These are phyloP conservation scores for Suhomyces canberraensis DNA, from an alignment of 805 yeast species.

Conservation along the genomic window DNA sequence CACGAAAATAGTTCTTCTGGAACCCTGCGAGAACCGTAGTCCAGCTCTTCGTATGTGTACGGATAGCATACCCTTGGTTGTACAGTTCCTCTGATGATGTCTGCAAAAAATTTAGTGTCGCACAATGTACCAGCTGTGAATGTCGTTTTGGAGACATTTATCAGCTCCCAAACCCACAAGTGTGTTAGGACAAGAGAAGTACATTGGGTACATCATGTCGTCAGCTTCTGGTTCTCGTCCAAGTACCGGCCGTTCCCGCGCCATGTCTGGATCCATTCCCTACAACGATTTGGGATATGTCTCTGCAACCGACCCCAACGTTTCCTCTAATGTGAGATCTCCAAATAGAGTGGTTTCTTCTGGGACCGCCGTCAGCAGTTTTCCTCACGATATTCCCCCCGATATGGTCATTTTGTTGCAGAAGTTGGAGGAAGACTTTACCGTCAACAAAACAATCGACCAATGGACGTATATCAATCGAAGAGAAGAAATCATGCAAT, in stretches of 20 bases:
- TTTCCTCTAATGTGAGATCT: constrained; percentile 15
- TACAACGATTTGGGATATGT: constrained; percentile 21
- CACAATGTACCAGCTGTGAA: no score
- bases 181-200: no score
- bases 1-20: constrained; percentile 2
- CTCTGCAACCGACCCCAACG: constrained; percentile 21
- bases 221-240: constrained; percentile 3
- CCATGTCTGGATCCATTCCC: constrained; percentile 13
- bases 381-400: constrained; percentile 40
- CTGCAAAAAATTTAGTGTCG: constrained; percentile 1
- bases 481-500: constrained; percentile 42
- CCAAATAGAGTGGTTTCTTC: constrained; percentile 9
- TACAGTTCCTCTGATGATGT: no score
- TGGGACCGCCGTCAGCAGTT: constrained; percentile 9
- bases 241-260: constrained; percentile 14
- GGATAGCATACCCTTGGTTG: no score
- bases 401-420: constrained; percentile 43
- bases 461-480: constrained; percentile 47
- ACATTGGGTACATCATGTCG: no score
- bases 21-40: no score
- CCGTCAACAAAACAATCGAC: constrained; percentile 38
- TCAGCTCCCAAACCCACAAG: no score
- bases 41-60: no score
- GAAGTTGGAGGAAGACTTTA: constrained; percentile 41
- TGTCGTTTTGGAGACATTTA: no score